These are phyloP conservation scores for Talaromyces trachyspermus DNA, from an alignment of 495 filamentous ascomycete genomes.

Conservation along the genomic window DNA sequence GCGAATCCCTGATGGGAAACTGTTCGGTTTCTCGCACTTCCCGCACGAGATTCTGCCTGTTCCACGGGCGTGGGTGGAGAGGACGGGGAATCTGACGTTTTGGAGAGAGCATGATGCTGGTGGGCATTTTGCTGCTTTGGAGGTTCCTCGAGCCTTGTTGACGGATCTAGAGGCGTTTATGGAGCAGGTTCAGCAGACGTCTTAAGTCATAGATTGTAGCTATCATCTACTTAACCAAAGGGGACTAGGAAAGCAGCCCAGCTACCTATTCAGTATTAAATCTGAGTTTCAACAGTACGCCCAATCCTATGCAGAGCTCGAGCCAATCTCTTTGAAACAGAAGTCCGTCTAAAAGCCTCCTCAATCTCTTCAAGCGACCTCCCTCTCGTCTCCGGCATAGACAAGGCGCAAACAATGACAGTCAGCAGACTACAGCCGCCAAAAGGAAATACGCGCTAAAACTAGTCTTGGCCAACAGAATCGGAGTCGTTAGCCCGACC, in stretches of 20 bases:
- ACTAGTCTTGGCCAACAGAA: slow-evolving; percentile 48
- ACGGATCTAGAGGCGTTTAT: slow-evolving; percentile 4
- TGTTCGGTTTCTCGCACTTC: slow-evolving; percentile 43
- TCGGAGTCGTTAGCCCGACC: slow-evolving; percentile 57
- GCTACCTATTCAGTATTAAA: too few relatives aligned
- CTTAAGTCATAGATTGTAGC: too few relatives aligned
- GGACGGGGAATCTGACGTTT: slow-evolving; percentile 28
- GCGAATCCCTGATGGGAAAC: slow-evolving; percentile 14
- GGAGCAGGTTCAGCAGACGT: background rate
- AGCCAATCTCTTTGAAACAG: background rate
- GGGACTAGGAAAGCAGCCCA: too few relatives aligned
- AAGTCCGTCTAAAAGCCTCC: slow-evolving; percentile 34
- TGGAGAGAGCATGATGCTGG: slow-evolving; percentile 26
- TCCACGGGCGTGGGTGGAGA: slow-evolving; percentile 33
- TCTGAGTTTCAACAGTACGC: background rate
- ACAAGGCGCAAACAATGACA: slow-evolving; percentile 39
- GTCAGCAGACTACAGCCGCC: slow-evolving; percentile 41
- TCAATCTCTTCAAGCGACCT: slow-evolving; percentile 51
- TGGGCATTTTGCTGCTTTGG: slow-evolving; percentile 7
- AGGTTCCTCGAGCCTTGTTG: slow-evolving; percentile 1
- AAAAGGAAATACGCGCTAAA: slow-evolving; percentile 53
- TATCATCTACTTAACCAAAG: too few relatives aligned
- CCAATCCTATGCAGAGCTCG: background rate
- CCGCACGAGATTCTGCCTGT: slow-evolving; percentile 35
- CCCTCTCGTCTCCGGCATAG: slow-evolving; percentile 57